phyloP scores from a whole-genome alignment of 208 protist genomes.

The Acanthamoeba triangularis region DNA sequence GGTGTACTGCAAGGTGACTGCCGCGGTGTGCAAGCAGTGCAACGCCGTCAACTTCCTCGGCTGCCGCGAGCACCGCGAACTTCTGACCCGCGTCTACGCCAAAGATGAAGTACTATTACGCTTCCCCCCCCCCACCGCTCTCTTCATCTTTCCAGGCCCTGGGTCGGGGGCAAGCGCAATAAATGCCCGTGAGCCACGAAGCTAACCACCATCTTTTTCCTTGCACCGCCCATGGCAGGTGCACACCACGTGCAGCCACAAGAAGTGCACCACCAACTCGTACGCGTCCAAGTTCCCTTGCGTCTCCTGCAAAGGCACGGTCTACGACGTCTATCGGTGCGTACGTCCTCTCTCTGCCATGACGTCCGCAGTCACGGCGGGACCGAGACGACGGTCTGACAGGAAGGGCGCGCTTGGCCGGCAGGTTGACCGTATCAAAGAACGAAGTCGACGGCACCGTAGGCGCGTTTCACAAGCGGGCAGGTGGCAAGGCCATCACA shows the following conservation, averaged over 20 bases:
- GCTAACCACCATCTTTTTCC: background rate
- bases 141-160: background rate
- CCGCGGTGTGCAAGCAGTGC: slow-evolving; percentile 18
- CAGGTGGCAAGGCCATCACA: background rate
- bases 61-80: background rate
- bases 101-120: background rate
- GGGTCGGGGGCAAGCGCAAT: too few relatives aligned
- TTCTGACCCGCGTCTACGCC: background rate
- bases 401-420: too few relatives aligned
- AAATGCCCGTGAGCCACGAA: too few relatives aligned
- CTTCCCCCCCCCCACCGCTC: background rate
- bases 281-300: slow-evolving; percentile 34
- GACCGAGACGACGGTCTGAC: too few relatives aligned
- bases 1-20: background rate
- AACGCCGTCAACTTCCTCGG: slow-evolving; percentile 6
- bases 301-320: background rate
- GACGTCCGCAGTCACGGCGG: background rate
- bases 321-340: background rate
- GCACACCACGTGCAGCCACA: background rate
- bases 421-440: background rate
- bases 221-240: background rate
- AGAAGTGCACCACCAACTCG: slow-evolving; percentile 47
- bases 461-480: background rate
- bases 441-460: background rate
- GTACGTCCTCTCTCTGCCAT: too few relatives aligned